These are phyloP conservation scores for Saksenaea oblongispora DNA, from an alignment of 371 early-diverging fungal genomes.

Conservation along the genomic window DNA sequence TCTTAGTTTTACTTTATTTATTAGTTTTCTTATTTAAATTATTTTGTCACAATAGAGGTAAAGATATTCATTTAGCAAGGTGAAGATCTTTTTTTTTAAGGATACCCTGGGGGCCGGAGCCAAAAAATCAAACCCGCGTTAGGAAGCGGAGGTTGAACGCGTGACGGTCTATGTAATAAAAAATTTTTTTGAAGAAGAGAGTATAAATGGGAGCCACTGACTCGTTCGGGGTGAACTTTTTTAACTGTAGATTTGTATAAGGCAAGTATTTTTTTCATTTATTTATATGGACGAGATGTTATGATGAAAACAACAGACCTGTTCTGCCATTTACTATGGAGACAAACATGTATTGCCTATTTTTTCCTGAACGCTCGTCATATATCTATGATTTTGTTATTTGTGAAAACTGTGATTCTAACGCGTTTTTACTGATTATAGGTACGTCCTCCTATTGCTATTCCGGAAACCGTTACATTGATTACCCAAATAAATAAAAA, in stretches of 20 bases:
- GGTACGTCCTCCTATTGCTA: background rate
- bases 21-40: no score
- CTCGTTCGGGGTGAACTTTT: no score
- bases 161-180: no score
- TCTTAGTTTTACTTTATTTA: no score
- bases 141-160: no score
- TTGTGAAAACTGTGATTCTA: background rate
- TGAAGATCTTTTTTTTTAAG: no score
- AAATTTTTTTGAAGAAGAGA: no score
- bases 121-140: no score
- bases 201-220: no score
- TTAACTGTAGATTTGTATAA: background rate
- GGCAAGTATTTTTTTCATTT: background rate
- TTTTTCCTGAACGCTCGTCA: background rate
- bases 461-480: background rate
- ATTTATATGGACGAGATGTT: background rate
- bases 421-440: background rate
- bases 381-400: background rate
- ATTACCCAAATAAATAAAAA: background rate
- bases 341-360: constrained; percentile 1
- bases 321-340: constrained; percentile 6
- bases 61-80: no score
- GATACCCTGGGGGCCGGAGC: no score
- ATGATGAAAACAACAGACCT: constrained; percentile 3
- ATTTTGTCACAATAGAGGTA: no score